A percentile compares a stretch with the other conserved stretches of the same genome.
Evolutionary conservation across 75 land plant species (phyloP).

Genomic region (Selaginella tamariscina): DNA sequence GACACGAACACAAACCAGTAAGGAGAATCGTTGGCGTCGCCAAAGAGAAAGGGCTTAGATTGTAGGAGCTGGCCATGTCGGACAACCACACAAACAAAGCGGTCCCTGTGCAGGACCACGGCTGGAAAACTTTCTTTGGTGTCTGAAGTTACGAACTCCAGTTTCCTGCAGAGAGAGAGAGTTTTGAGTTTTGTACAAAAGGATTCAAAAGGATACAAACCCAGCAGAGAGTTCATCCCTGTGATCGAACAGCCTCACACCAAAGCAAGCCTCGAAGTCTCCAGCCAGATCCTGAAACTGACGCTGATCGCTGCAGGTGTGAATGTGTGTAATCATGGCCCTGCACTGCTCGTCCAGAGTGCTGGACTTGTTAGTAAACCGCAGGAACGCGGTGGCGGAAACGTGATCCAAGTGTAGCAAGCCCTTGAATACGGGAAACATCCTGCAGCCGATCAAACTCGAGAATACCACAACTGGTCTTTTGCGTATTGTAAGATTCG

Average conservation of each 20-base stretch:
- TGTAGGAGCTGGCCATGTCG: conserved; percentile 1
- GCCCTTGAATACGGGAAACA: conserved; percentile 1
- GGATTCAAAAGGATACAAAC: conserved; percentile 2
- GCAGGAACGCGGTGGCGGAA: conserved; percentile 2
- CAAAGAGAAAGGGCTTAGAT: conserved; percentile 3
- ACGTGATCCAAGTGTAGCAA: conserved; percentile 3
- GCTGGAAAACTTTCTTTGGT: conserved; percentile 3
- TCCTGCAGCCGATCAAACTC: conserved; percentile 1
- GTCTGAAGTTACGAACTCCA: not conserved
- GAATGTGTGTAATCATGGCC: conserved; percentile 1
- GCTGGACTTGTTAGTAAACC: conserved; percentile 3
- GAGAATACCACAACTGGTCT: conserved; percentile 1
- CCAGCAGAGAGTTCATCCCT: conserved; percentile 1
- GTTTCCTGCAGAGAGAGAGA: conserved; percentile 1
- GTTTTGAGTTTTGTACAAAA: conserved; percentile 2
- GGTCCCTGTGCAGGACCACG: conserved; percentile 4
- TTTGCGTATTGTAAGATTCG: not conserved
- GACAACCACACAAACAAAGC: conserved; percentile 3
- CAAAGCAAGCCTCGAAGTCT: conserved; percentile 1
- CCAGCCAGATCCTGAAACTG: not conserved
- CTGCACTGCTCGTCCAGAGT: conserved; percentile 2
- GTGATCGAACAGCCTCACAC: conserved; percentile 1
- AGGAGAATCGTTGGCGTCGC: conserved; percentile 4
- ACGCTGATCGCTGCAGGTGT: conserved; percentile 1
- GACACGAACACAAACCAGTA: conserved; percentile 1